Evolutionary conservation across 805 yeast species (phyloP), one percentile per base, ranked within the genome.

Genomic region (Brettanomyces bruxellensis): DNA sequence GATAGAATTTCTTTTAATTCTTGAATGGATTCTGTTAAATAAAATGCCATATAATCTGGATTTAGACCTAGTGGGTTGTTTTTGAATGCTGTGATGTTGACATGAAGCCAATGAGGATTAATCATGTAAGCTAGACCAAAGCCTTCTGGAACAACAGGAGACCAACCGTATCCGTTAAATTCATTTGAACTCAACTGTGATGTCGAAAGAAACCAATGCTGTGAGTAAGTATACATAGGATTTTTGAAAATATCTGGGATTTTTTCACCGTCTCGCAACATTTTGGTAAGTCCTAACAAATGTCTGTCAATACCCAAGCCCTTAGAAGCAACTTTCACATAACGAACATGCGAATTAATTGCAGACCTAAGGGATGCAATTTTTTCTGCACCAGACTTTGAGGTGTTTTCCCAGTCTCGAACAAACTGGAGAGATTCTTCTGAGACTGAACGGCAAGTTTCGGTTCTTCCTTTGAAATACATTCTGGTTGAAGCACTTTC

Each of bases 291-390:
- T 5, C 98, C 99, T 53, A 88, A 79, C 60, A 90, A 75, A 67
- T 91, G 99, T 62, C 99, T 85, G 64, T 91, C 99, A 49, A 86
- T 86, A 51, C 96, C 99, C 53, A 72, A 70, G 38, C 96, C 99
- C 49, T 78, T 81, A 25, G 89, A 77, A 1, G 98, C 97, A 48
- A 75, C 78, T 45, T 76, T 71, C 56, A 88, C 76, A 66, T 84
- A 89, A 46, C 69, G 67, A 47, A 83, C 81, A 63, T 91, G 99
- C 47, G 86, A 77, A 51, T 72, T 72, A 47, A 82, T 70, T 2
- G 98, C 95, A 28, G 70, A 73, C 53, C 84, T 78, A 64, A 87
- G 84, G 23, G 87, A 76, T 23, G 70, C 69, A 34, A 84, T 67
- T 65, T 86, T 87, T 22, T 78, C 81, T 22, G 68, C 72, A 41